Conservation (phyloP, 2,329 filamentous ascomycete genomes). For the Pseudocercospora macadamiae region DNA sequence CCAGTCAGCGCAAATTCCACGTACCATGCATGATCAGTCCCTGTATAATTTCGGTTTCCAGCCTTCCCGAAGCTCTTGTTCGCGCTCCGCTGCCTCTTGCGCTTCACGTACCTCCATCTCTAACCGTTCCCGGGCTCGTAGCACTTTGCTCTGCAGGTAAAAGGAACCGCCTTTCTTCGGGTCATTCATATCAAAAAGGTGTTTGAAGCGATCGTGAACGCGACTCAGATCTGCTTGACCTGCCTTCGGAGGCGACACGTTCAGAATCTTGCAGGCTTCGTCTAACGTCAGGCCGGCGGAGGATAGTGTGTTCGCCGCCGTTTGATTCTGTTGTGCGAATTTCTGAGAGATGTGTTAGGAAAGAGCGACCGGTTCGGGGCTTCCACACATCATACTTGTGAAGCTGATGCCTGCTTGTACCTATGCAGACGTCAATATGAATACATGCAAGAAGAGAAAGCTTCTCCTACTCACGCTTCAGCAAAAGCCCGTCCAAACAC, state of each 20-base stretch:
- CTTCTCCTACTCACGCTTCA: conserved; percentile 61
- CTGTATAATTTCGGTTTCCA: conserved; percentile 97
- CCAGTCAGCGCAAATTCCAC: conserved; percentile 27
- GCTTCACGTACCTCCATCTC: conserved; percentile 80
- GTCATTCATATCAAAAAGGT: conserved; percentile 90
- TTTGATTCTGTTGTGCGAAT: conserved; percentile 37
- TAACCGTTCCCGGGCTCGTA: conserved; percentile 87
- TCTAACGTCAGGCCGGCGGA: conserved; percentile 84
- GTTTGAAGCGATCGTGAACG: conserved; percentile 87
- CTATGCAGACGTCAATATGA: conserved; percentile 14
- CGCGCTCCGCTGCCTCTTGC: conserved; percentile 69
- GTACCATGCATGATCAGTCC: conserved; percentile 55
- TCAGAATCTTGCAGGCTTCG: conserved; percentile 95
- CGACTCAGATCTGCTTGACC: conserved; percentile 78
- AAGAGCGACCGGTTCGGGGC: background rate
- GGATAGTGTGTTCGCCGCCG: conserved; percentile 57
- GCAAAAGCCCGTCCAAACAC: conserved; percentile 91
- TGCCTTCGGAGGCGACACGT: conserved; percentile 83
- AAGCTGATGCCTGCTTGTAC: conserved; percentile 90
- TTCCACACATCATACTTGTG: conserved; percentile 43
- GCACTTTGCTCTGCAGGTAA: conserved; percentile 95
- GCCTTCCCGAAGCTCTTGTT: conserved; percentile 79
- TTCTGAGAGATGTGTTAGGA: conserved; percentile 55
- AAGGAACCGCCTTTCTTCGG: conserved; percentile 96
- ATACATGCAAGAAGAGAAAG: background rate